phyloP scores from a whole-genome alignment of 257 asterid species.

The Solanum appendiculatum region DNA sequence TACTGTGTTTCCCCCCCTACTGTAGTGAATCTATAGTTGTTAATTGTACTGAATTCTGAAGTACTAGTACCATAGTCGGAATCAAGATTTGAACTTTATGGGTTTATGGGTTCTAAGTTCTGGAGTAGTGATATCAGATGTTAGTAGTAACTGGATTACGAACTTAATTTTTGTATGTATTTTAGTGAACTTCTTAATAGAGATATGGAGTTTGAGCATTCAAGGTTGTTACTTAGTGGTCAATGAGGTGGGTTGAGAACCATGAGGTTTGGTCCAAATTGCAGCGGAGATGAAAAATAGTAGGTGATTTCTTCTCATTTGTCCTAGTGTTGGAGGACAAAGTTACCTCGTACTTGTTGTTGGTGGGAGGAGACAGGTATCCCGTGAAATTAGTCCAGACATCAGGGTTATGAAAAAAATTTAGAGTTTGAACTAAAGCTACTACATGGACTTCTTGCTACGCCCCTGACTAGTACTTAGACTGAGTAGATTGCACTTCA shows the following conservation, averaged over 20 bases:
- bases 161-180: not conserved
- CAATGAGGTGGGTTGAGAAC: not conserved
- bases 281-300: not conserved
- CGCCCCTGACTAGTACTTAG: not conserved
- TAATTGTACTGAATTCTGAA: not conserved
- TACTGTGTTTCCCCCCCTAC: no score
- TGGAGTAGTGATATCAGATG: not conserved
- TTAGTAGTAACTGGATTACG: not conserved
- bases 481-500: not conserved
- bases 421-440: not conserved
- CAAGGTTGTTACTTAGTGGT: not conserved
- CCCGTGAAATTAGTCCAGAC: not conserved
- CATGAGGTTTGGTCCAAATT: not conserved
- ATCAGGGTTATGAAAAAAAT: not conserved
- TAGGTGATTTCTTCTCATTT: no score
- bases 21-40: not conserved
- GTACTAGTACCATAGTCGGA: not conserved
- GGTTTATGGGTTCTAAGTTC: not conserved
- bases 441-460: not conserved
- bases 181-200: not conserved
- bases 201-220: not conserved
- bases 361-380: not conserved
- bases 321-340: not conserved
- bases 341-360: no score
- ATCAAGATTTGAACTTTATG: not conserved